Evolutionary conservation across 306 rosid genomes (phyloP).

Genomic region (Ziziphus jujuba): DNA sequence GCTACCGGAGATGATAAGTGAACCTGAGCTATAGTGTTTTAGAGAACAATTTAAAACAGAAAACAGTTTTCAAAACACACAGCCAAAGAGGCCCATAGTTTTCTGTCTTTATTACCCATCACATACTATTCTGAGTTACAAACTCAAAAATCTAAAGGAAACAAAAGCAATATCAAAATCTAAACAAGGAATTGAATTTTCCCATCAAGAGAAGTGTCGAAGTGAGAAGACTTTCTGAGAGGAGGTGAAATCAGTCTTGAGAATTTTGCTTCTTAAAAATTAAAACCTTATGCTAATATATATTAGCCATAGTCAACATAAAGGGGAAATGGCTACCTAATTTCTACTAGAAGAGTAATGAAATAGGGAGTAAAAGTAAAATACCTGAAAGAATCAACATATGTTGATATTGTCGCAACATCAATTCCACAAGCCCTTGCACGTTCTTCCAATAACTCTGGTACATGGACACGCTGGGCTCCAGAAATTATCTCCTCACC

Average conservation of each 20-base stretch:
- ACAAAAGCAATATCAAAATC: too few relatives aligned
- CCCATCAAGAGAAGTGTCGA: too few relatives aligned
- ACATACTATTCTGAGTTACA: too few relatives aligned
- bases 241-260: neutral
- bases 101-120: too few relatives aligned
- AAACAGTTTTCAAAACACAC: too few relatives aligned
- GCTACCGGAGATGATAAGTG: too few relatives aligned
- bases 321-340: neutral
- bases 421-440: slow-evolving; percentile 83
- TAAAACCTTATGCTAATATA: slow-evolving; percentile 1
- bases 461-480: slow-evolving; percentile 84
- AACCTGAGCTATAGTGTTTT: too few relatives aligned
- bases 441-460: slow-evolving; percentile 71
- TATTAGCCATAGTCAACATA: neutral
- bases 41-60: too few relatives aligned
- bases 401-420: slow-evolving; percentile 64
- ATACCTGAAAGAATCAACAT: slow-evolving; percentile 90
- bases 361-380: neutral
- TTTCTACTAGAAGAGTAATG: neutral
- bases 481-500: slow-evolving; percentile 99
- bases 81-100: too few relatives aligned
- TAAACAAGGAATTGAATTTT: too few relatives aligned
- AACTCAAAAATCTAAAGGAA: too few relatives aligned
- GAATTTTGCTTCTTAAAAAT: neutral
- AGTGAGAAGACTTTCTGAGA: neutral